Conservation (phyloP, 2,329 filamentous ascomycete species). For the Alternaria ethzedia region DNA sequence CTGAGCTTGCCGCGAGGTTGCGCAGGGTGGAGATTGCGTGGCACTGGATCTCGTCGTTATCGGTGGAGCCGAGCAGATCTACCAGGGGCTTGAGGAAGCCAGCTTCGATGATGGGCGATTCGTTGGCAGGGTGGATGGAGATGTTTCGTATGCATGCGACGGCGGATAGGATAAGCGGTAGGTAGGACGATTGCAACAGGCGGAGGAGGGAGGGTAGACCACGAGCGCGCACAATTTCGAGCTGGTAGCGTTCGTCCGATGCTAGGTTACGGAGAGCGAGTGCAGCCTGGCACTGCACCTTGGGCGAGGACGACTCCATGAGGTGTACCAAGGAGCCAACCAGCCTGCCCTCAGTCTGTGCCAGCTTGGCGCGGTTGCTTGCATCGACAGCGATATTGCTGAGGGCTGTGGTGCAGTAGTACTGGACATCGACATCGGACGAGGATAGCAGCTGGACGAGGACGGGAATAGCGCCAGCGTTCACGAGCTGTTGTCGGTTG, state of each 20-base stretch:
- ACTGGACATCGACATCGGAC: conserved; percentile 94
- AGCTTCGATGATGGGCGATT: conserved; percentile 97
- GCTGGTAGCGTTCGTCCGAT: conserved; percentile 97
- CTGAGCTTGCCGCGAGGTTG: conserved; percentile 94
- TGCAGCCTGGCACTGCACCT: conserved; percentile 97
- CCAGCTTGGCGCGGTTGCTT: conserved; percentile 87
- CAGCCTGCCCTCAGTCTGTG: conserved; percentile 86
- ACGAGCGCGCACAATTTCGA: conserved; percentile 91
- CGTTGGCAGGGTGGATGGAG: conserved; percentile 95
- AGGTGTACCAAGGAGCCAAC: conserved; percentile 93
- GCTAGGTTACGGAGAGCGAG: conserved; percentile 92
- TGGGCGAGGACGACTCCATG: conserved; percentile 92
- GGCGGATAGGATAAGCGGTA: conserved; percentile 93
- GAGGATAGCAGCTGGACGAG: conserved; percentile 94
- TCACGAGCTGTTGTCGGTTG: conserved; percentile 96
- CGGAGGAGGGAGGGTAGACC: conserved; percentile 85
- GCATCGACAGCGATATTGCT: conserved; percentile 98
- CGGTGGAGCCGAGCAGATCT: conserved; percentile 89
- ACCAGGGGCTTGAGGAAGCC: conserved; percentile 94
- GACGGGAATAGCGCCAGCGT: conserved; percentile 96
- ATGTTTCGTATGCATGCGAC: conserved; percentile 99
- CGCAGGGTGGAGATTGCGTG: conserved; percentile 96
- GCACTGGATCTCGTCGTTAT: conserved; percentile 98
- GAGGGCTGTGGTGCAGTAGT: conserved; percentile 97
- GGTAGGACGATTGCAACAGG: conserved; percentile 91